phyloP scores from a whole-genome alignment of 2,329 filamentous ascomycete species.

The Trichoderma arundinaceum region DNA sequence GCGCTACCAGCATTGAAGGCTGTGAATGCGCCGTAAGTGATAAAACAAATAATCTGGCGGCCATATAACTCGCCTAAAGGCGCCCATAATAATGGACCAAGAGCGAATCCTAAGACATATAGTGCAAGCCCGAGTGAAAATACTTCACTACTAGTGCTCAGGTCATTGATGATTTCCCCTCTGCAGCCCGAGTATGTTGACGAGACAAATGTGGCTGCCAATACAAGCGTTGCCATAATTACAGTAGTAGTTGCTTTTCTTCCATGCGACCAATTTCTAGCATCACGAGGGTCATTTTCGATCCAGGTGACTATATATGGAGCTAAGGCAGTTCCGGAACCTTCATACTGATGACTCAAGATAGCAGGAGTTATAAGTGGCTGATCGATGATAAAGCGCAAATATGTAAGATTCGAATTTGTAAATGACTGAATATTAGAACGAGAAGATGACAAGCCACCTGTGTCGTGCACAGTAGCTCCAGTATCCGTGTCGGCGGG shows the following conservation, averaged over 20 bases:
- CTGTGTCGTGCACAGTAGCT: not conserved
- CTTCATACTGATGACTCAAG: not conserved
- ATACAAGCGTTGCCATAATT: not conserved
- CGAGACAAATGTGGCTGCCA: conserved; percentile 1
- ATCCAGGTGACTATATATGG: conserved; percentile 12
- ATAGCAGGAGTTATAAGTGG: conserved; percentile 2
- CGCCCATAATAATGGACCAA: conserved; percentile 68
- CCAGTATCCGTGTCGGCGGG: not conserved
- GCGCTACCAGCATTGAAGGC: conserved; percentile 4
- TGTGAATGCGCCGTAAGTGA: conserved; percentile 8
- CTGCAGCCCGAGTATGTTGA: conserved; percentile 6
- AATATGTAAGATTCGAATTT: not conserved
- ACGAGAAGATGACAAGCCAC: not conserved
- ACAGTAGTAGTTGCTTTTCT: not conserved
- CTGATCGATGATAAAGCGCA: not conserved
- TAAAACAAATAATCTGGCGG: conserved; percentile 40
- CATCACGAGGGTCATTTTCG: not conserved
- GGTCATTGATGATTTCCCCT: not conserved
- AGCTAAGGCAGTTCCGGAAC: not conserved
- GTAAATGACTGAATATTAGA: not conserved
- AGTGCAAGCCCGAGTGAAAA: conserved; percentile 27
- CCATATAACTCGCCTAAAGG: conserved; percentile 67
- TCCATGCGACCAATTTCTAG: not conserved
- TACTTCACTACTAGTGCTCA: conserved; percentile 4
- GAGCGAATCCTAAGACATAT: conserved; percentile 53